Conservation (phyloP, 495 filamentous ascomycete species). For the Podospora pseudopauciseta region DNA sequence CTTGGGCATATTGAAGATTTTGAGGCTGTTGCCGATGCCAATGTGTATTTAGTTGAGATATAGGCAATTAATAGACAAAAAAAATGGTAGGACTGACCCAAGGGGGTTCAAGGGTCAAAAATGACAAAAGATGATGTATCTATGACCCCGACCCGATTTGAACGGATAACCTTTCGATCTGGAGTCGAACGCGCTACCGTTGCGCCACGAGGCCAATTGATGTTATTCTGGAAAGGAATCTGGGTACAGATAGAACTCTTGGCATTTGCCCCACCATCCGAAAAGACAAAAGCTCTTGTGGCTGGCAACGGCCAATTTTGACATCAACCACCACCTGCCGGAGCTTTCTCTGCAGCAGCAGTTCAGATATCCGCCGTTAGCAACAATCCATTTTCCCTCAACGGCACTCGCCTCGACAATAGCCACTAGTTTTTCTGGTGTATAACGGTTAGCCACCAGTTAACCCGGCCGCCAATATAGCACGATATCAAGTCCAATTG, state of each 20-base stretch:
- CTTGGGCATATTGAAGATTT: too few species aligned
- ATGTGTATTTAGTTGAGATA: background rate
- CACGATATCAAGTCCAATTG: slow-evolving; percentile 3
- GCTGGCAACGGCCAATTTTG: slow-evolving; percentile 28
- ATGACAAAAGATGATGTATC: background rate
- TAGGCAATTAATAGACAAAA: background rate
- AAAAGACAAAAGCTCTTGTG: slow-evolving; percentile 13
- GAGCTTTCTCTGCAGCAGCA: background rate
- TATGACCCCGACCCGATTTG: slow-evolving; percentile 12
- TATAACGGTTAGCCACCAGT: background rate
- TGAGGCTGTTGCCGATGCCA: too few species aligned
- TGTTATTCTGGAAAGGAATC: background rate
- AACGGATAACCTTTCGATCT: slow-evolving; percentile 15
- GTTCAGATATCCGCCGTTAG: background rate
- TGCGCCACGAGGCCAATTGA: slow-evolving; percentile 14
- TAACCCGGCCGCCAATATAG: background rate
- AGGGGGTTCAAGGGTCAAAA: background rate
- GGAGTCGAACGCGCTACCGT: slow-evolving; percentile 14
- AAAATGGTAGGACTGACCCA: background rate
- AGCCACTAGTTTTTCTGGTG: background rate
- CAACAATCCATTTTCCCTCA: background rate
- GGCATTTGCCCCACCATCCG: background rate
- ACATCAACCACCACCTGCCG: background rate
- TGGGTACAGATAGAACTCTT: background rate
- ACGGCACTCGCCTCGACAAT: background rate